Percentiles rank a stretch among this genome's conserved stretches.
Evolutionary conservation across 805 yeast genomes (phyloP).

Genomic region (Kazachstania africana): DNA sequence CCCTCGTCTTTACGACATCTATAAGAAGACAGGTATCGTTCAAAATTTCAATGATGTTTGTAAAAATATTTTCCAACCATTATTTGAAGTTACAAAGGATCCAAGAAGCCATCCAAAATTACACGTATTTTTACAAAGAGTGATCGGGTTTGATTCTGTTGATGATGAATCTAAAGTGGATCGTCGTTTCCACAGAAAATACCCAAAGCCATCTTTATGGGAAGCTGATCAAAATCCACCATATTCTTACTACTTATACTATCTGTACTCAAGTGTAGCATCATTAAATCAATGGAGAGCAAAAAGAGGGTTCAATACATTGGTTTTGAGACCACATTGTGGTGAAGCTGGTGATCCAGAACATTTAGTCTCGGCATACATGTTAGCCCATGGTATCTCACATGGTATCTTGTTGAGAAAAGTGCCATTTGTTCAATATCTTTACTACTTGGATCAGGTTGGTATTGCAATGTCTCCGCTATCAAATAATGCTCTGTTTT

Average conservation of each 20-base stretch:
- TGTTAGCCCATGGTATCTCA: conserved; percentile 84
- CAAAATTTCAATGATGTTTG: conserved; percentile 64
- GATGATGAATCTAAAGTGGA: conserved; percentile 96
- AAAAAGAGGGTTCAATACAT: conserved; percentile 67
- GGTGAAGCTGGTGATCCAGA: conserved; percentile 99
- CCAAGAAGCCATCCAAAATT: conserved; percentile 88
- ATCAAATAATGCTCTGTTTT: conserved; percentile 88
- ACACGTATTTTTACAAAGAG: conserved; percentile 79
- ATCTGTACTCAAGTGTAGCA: conserved; percentile 75
- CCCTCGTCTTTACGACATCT: conserved; percentile 86
- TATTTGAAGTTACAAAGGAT: conserved; percentile 78
- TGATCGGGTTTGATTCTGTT: conserved; percentile 94
- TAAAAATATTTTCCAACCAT: conserved; percentile 70
- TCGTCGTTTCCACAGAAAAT: conserved; percentile 67
- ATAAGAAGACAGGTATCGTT: conserved; percentile 66
- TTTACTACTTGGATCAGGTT: conserved; percentile 86
- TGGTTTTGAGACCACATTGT: conserved; percentile 94
- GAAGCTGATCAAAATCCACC: conserved; percentile 75
- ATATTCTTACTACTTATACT: conserved; percentile 90
- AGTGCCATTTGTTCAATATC: conserved; percentile 87
- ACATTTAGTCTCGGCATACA: conserved; percentile 80
- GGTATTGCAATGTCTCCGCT: conserved; percentile 98
- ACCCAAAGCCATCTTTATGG: conserved; percentile 84
- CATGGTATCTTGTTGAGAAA: conserved; percentile 92
- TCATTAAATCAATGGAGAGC: conserved; percentile 78